Conservation (phyloP, 768 basidiomycete genomes). For the Tephrocybe rancida region DNA sequence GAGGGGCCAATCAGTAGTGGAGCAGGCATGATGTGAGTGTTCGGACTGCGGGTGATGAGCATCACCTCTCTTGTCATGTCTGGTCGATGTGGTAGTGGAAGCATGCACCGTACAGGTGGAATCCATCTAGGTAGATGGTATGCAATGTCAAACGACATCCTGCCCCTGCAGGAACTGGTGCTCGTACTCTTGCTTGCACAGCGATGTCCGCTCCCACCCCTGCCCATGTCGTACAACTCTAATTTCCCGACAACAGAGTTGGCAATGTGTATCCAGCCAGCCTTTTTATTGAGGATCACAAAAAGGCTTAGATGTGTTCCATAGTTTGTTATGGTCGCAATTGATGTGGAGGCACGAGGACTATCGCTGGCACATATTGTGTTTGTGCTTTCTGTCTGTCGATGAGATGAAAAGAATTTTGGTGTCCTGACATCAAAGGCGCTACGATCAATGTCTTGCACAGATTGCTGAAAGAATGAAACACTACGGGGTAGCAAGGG, state of each 20-base stretch:
- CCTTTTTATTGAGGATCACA: slow-evolving; percentile 86
- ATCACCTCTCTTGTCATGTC: slow-evolving; percentile 47
- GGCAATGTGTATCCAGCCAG: slow-evolving; percentile 76
- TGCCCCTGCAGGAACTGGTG: slow-evolving; percentile 33
- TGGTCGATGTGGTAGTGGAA: slow-evolving; percentile 39
- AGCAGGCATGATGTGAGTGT: slow-evolving; percentile 66
- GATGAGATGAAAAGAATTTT: slow-evolving; percentile 35
- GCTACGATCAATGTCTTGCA: slow-evolving; percentile 51
- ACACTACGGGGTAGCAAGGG: slow-evolving; percentile 69
- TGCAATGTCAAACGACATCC: slow-evolving; percentile 31
- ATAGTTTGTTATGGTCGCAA: slow-evolving; percentile 44
- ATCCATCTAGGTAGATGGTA: slow-evolving; percentile 49
- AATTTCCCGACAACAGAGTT: slow-evolving; percentile 84
- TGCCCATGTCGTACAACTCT: slow-evolving; percentile 53
- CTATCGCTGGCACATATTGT: slow-evolving; percentile 36
- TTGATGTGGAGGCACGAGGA: slow-evolving; percentile 29
- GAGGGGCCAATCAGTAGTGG: slow-evolving; percentile 62
- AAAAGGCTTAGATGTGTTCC: slow-evolving; percentile 80
- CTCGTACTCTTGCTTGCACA: slow-evolving; percentile 23
- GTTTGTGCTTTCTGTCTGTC: slow-evolving; percentile 43
- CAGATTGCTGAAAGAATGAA: slow-evolving; percentile 70
- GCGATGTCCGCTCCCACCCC: slow-evolving; percentile 25
- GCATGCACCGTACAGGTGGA: slow-evolving; percentile 46
- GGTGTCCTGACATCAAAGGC: slow-evolving; percentile 39
- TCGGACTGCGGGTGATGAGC: slow-evolving; percentile 68